A percentile compares a stretch with the other conserved stretches of the same genome.
These are phyloP conservation scores for Blastocladiella emersonii DNA, from an alignment of 371 early-diverging fungal species.

Conservation along the genomic window DNA sequence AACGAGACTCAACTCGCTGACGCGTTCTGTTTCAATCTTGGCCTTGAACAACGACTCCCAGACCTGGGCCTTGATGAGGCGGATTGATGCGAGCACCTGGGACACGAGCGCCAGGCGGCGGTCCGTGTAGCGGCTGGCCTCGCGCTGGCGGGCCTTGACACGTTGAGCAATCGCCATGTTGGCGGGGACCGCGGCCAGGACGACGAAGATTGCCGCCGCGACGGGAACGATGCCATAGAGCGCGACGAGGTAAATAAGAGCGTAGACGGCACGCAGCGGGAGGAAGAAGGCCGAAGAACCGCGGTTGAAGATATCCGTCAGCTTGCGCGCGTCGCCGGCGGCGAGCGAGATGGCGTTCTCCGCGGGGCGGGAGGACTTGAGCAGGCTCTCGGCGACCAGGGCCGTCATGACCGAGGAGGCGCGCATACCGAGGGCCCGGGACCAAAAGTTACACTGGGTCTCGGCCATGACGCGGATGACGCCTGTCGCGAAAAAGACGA, in stretches of 20 bases:
- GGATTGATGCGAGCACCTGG: constrained; percentile 16
- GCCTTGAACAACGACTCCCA: constrained; percentile 30
- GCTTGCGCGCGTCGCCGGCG: not conserved
- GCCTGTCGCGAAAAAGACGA: not conserved
- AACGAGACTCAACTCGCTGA: constrained; percentile 29
- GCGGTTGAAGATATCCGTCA: not conserved
- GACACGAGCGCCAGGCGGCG: constrained; percentile 14
- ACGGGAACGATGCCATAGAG: not conserved
- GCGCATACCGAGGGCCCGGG: not conserved
- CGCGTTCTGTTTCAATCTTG: constrained; percentile 33
- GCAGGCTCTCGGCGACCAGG: not conserved
- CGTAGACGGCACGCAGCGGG: not conserved
- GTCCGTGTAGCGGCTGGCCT: not conserved
- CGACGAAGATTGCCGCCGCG: not conserved
- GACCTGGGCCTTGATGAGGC: constrained; percentile 27
- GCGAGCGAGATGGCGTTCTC: not conserved
- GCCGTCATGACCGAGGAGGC: not conserved
- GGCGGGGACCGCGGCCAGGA: not conserved
- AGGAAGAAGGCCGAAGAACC: not conserved
- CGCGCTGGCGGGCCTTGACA: not conserved
- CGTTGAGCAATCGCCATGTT: not conserved
- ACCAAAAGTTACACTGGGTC: not conserved
- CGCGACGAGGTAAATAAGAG: not conserved
- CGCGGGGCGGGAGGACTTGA: not conserved
- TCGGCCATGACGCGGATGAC: not conserved